Base-by-base conservation (phyloP, 768 basidiomycete genomes). In the Phanerochaete sordida region DNA sequence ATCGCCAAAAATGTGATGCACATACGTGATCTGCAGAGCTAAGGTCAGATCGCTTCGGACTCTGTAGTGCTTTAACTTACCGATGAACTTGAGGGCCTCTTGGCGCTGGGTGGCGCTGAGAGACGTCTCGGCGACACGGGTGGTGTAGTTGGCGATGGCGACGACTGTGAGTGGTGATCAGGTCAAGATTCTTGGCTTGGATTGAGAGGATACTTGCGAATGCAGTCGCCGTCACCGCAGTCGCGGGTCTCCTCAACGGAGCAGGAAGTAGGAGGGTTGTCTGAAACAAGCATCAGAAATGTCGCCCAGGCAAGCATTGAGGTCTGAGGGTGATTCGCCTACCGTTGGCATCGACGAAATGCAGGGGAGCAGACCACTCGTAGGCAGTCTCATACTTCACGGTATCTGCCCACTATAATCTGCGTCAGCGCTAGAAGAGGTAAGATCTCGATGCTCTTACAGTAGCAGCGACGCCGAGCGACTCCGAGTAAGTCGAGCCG, bases 141-240 rank as follows among this genome's bases (percentile, higher is more conserved):
- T 74, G 3, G 83, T 85, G 65, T 84, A 84, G 68, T 84, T 84
- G 1, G 82, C 79, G 61, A 84, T 84, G 27, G 83, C 82, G 35
- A 74, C 77, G 57, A 84, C 82, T 84, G 55, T 1, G 33, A 19
- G 12, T 33, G 24, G 12, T 1, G 23, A 33, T 60, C 4, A 60
- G 46, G 16, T n/a, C n/a, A 19, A 23, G 31, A 24, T 12, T 31
- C 26, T 15, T 52, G 2, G 1, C 23, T 12, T 27, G 13, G 1
- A 9, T 13, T 33, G 2, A 51, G 19, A 28, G 8, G 33, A n/a
- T 13, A 63, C 61, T 31, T 53, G 73, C 72, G 51, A 35, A 74
- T 68, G 56, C 74, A 72, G 6, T 63, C 57, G 4, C 71, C 74
- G 43, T 69, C 67, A 0, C 67, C 72, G 62, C 81, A 83, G 63